These are phyloP conservation scores for Metarhizium guizhouense DNA, from an alignment of 2,329 filamentous ascomycete genomes.

Conservation along the genomic window DNA sequence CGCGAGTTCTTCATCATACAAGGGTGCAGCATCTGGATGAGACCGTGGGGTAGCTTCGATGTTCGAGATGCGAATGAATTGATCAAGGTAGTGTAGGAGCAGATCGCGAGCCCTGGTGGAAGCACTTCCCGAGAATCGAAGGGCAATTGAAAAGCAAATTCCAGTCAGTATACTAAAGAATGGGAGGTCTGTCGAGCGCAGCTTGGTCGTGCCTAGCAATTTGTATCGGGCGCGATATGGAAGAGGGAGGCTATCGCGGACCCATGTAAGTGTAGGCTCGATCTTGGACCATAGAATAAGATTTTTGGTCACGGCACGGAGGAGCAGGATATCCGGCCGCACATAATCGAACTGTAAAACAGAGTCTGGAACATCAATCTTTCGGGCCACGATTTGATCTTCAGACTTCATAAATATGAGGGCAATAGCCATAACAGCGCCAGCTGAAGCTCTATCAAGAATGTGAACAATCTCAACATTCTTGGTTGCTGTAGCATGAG, in stretches of 20 bases:
- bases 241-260: slow-evolving; percentile 61
- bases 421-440: slow-evolving; percentile 82
- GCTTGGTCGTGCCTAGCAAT: slow-evolving; percentile 47
- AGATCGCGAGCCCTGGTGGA: slow-evolving; percentile 67
- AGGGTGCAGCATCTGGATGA: slow-evolving; percentile 22
- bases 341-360: slow-evolving; percentile 91
- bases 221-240: slow-evolving; percentile 56
- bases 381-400: slow-evolving; percentile 75
- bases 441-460: slow-evolving; percentile 84
- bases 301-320: slow-evolving; percentile 82
- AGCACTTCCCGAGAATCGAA: slow-evolving; percentile 67
- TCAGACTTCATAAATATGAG: slow-evolving; percentile 98
- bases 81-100: slow-evolving; percentile 74
- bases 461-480: slow-evolving; percentile 89
- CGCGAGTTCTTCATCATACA: slow-evolving; percentile 79
- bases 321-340: slow-evolving; percentile 81
- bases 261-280: slow-evolving; percentile 63
- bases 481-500: slow-evolving; percentile 79
- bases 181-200: slow-evolving; percentile 77
- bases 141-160: slow-evolving; percentile 70
- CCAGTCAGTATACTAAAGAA: slow-evolving; percentile 90
- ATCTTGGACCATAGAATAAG: slow-evolving; percentile 90
- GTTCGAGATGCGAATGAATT: slow-evolving; percentile 70
- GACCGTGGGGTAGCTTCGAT: slow-evolving; percentile 31
- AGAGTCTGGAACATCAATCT: slow-evolving; percentile 89